Conservation (phyloP, 371 early-diverging fungal genomes). For the Mucor ambiguus region DNA sequence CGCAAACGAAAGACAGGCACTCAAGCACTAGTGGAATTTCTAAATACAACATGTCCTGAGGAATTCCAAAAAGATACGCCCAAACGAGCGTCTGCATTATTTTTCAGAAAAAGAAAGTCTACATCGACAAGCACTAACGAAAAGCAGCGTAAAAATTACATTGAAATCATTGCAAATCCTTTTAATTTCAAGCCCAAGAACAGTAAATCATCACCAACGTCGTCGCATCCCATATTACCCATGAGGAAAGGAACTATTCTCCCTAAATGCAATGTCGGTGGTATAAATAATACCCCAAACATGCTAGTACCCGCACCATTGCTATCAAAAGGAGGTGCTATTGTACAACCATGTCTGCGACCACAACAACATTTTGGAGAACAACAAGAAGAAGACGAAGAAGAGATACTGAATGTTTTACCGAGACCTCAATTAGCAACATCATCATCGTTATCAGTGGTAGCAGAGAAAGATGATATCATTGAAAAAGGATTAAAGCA, state of each 20-base stretch:
- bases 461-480: constrained; percentile 1
- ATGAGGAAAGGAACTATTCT: constrained; percentile 3
- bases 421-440: neutral
- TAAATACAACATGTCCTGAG: constrained; percentile 39
- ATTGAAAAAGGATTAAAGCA: constrained; percentile 24
- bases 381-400: neutral
- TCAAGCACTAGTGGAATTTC: constrained; percentile 38
- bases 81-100: constrained; percentile 20
- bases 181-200: constrained; percentile 11
- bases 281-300: constrained; percentile 5
- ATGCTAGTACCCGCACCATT: neutral
- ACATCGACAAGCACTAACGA: neutral
- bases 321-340: neutral
- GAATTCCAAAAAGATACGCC: constrained; percentile 26
- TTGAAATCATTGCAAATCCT: constrained; percentile 30
- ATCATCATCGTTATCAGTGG: neutral
- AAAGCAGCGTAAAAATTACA: constrained; percentile 20
- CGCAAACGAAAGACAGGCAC: constrained; percentile 34
- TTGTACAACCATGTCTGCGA: neutral
- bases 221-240: constrained; percentile 3
- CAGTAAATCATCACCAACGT: constrained; percentile 2
- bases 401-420: constrained; percentile 1
- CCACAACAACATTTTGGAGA: neutral
- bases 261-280: constrained; percentile 2
- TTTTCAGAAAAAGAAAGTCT: constrained; percentile 18